Conservation (phyloP, 345 rosid species). For the Hevea brasiliensis region DNA sequence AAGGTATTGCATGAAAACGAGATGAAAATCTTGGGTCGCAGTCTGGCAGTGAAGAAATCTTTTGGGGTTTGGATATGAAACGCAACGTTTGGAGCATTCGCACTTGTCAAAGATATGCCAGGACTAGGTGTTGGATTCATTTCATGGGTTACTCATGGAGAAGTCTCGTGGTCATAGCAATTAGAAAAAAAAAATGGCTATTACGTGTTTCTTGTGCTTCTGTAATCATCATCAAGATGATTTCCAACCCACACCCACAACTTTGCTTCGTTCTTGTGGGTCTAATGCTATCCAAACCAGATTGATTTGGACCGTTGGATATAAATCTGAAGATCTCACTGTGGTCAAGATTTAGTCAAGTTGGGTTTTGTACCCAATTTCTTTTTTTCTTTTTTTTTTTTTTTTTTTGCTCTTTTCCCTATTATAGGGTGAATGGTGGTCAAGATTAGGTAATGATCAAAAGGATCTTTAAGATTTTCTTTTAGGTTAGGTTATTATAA, state of each 20-base stretch:
- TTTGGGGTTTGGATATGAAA: slow-evolving; percentile 14
- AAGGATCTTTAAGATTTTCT: slow-evolving; percentile 32
- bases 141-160: slow-evolving; percentile 16
- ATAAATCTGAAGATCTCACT: not conserved
- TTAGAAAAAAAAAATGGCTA: not conserved
- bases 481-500: not conserved
- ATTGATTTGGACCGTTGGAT: slow-evolving; percentile 25
- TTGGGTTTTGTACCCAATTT: slow-evolving; percentile 7
- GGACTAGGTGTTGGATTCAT: slow-evolving; percentile 9
- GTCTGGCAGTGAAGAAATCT: slow-evolving; percentile 3
- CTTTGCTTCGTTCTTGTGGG: slow-evolving; percentile 29
- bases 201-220: slow-evolving; percentile 10
- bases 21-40: slow-evolving; percentile 3
- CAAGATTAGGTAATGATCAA: slow-evolving; percentile 42
- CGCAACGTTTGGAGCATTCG: slow-evolving; percentile 14
- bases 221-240: slow-evolving; percentile 16
- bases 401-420: not conserved
- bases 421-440: slow-evolving; percentile 16
- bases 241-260: slow-evolving; percentile 30
- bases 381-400: not conserved
- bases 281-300: not conserved
- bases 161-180: not conserved
- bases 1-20: slow-evolving; percentile 25
- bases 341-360: slow-evolving; percentile 35
- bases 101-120: slow-evolving; percentile 25